These are phyloP conservation scores for Lipomyces yamadae DNA, from an alignment of 805 yeast genomes.

Conservation along the genomic window DNA sequence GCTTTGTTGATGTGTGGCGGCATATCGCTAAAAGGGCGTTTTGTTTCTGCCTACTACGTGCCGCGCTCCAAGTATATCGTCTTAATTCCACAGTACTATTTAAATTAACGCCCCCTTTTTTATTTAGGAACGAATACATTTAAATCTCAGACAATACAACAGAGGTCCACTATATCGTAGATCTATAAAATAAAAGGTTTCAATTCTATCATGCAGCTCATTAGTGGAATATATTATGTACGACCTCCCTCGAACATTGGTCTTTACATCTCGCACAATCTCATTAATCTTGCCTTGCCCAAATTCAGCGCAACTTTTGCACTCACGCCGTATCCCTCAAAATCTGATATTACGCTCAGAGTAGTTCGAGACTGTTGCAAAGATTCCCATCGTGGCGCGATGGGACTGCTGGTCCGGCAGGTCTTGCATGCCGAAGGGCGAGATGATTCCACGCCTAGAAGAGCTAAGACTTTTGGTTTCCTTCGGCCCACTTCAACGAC, in stretches of 20 bases:
- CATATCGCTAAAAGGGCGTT: too few species aligned
- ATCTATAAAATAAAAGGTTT: too few species aligned
- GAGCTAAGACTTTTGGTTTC: constrained; percentile 15
- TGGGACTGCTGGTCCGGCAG: neutral
- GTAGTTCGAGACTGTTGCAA: neutral
- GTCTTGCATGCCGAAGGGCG: neutral
- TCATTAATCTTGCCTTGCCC: constrained; percentile 10
- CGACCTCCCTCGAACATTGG: neutral
- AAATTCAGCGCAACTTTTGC: constrained; percentile 15
- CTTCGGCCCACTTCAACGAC: constrained; percentile 10
- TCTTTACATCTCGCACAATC: neutral
- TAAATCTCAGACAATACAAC: too few species aligned
- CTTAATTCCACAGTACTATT: too few species aligned
- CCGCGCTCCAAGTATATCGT: too few species aligned
- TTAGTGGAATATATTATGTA: too few species aligned
- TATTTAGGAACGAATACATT: too few species aligned
- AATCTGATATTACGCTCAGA: neutral
- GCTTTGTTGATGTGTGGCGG: too few species aligned
- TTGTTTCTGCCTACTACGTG: too few species aligned
- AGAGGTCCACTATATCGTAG: too few species aligned
- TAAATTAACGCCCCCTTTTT: too few species aligned
- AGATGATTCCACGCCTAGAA: constrained; percentile 10
- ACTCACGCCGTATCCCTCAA: neutral
- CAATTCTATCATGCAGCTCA: too few species aligned
- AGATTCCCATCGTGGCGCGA: neutral